A percentile compares a stretch with the other conserved stretches of the same genome.
phyloP scores from a whole-genome alignment of 2,329 filamentous ascomycete species.

The Lachnellula cervina region DNA sequence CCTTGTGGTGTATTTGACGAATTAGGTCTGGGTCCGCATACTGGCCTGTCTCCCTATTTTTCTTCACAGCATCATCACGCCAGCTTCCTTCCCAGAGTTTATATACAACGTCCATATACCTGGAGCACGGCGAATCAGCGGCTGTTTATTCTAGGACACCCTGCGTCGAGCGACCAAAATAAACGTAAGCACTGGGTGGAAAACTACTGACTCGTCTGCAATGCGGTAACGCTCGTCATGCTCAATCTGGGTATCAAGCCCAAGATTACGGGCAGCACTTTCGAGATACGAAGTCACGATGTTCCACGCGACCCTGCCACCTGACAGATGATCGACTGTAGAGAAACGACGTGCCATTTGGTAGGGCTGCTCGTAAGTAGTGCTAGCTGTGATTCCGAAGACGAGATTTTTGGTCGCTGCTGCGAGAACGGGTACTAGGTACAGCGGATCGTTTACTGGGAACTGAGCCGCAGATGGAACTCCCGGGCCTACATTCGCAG shows the following conservation, averaged over 20 bases:
- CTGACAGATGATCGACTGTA: conserved; percentile 6
- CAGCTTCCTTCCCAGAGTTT: conserved; percentile 30
- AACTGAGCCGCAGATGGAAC: conserved; percentile 61
- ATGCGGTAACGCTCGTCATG: conserved; percentile 62
- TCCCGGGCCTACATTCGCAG: conserved; percentile 53
- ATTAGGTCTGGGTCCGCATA: conserved; percentile 25
- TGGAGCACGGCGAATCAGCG: no score
- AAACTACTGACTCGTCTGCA: conserved; percentile 44
- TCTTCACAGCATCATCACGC: conserved; percentile 54
- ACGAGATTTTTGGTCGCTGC: conserved; percentile 62
- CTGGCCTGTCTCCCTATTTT: conserved; percentile 52
- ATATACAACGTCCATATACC: conserved; percentile 57
- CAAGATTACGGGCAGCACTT: conserved; percentile 58
- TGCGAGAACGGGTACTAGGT: conserved; percentile 61
- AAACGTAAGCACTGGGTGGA: no score
- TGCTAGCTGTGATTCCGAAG: conserved; percentile 63
- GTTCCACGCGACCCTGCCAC: conserved; percentile 5
- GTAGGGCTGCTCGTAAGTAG: conserved; percentile 53
- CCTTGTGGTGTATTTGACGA: conserved; percentile 58
- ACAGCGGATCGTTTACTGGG: conserved; percentile 66
- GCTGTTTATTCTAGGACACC: no score
- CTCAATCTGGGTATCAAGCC: conserved; percentile 48
- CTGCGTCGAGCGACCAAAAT: no score
- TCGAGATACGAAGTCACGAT: conserved; percentile 62
- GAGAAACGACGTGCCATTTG: conserved; percentile 13